Base-by-base conservation (phyloP, 2,329 filamentous ascomycete species). In the Plectosphaerella sp. region DNA sequence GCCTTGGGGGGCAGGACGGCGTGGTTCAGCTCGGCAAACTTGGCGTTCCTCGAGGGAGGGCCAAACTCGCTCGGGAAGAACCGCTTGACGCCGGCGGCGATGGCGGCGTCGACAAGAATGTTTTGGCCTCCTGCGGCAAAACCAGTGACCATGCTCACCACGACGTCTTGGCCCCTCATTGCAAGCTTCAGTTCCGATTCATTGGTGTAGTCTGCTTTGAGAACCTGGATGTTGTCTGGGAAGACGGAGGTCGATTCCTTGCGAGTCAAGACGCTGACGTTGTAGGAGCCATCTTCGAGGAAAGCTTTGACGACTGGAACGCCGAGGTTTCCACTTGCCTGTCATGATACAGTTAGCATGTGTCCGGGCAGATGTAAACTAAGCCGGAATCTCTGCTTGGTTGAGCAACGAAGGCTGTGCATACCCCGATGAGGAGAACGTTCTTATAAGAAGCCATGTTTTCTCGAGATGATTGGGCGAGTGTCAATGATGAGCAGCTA, bases 51-150 rank as follows among this genome's bases (percentile, higher is more conserved):
- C 15, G 48, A 50, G 8, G 37, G 39, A 42, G 48, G 48, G 16
- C 72, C 72, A 46, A 76, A 87, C 54, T 86, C 82, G 4, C 78
- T 79, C 1, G 83, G 82, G 25, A 87, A 68, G 67, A 85, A 83
- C n/a, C 81, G 74, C 58, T 79, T 73, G 7, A 86, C 81, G 8
- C 80, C 78, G 1, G 81, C 82, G 7, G 74, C 75, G 45, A 80
- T 72, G 14, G 81, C 74, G 1, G 82, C 83, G 47, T 86, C 77
- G 15, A 51, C 10, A 35, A 83, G 28, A 12, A 45, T 51, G 50
- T 45, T 14, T 66, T 65, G 46, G 56, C 82, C 78, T 1, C 72
- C 61, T 37, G 82, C 66, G 1, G 74, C 68, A 2, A 70, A 69
- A 14, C 61, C 59, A 5, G 54, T 59, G 33, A 70, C 18, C 10